phyloP scores from a whole-genome alignment of 352 stramenopile species.

The Pilasporangium apinafurcum region DNA sequence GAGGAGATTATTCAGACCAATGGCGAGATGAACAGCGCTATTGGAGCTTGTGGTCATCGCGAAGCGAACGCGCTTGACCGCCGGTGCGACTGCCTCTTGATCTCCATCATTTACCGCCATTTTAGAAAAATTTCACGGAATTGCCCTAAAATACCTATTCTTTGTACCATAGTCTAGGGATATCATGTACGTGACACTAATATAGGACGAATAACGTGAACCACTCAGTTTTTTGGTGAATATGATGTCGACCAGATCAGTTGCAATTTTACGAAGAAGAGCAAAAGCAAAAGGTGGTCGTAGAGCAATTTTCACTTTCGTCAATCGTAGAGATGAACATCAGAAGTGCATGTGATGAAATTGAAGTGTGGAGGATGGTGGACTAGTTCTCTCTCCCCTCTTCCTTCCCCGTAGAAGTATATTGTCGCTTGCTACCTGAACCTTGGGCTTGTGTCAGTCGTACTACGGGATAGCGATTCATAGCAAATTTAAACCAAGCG shows the following conservation, averaged over 20 bases:
- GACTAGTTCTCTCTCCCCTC: too few species aligned
- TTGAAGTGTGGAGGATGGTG: too few species aligned
- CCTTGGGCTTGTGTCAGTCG: constrained; percentile 81
- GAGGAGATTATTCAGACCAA: constrained; percentile 20
- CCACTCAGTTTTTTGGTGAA: constrained; percentile 9
- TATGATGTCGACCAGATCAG: constrained; percentile 4
- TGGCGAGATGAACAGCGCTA: constrained; percentile 43
- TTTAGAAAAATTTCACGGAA: too few species aligned
- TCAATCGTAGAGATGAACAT: too few species aligned
- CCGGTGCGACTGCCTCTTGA: constrained; percentile 4
- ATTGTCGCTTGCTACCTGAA: constrained; percentile 71
- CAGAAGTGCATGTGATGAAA: too few species aligned
- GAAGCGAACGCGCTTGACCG: constrained; percentile 65
- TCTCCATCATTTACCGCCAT: constrained; percentile 21
- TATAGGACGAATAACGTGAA: constrained; percentile 5
- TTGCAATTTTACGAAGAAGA: constrained; percentile 14
- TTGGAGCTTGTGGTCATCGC: constrained; percentile 32
- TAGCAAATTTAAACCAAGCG: constrained; percentile 84
- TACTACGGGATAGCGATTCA: constrained; percentile 70
- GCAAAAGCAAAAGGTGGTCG: too few species aligned
- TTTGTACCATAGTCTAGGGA: too few species aligned
- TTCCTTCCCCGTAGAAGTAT: constrained; percentile 35
- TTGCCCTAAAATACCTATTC: too few species aligned
- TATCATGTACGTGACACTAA: constrained; percentile 6
- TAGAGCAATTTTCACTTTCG: too few species aligned